Evolutionary conservation across 108 stramenopile species (phyloP), one percentile per base, ranked within the genome.

Genomic region (Skeletonema menzelii): DNA sequence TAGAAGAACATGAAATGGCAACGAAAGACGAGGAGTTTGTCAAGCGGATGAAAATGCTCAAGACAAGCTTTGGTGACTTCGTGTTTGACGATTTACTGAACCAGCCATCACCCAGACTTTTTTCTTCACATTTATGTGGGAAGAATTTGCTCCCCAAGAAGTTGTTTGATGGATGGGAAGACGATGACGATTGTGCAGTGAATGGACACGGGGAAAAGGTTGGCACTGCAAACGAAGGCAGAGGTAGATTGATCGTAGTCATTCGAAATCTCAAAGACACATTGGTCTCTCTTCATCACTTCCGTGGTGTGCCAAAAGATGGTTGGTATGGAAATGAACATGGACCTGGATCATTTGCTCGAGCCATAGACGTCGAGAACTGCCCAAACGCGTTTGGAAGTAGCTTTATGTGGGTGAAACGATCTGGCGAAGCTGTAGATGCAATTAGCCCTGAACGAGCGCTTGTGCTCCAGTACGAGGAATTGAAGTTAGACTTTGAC

Each of bases 311-410:
- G 2, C 56, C 77, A 34, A 26, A 49, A 20, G 77, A 77, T 37
- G 77, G 65, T 1, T 73, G 71, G 77, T 27, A 35, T 26, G 77
- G 77, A n/a, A 77, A 77, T 56, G 72, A 77, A 2, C 65, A 66
- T 27, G 77, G 77, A 26, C 77, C 77, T 8, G 77, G 77, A 24
- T 72, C 77, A 12, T 73, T 56, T 56, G 38, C 15, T n/a, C 77
- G 77, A 5, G 72, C 58, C 72, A 10, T 73, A 3, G 55, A 72
- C 10, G 4, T 67, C 8, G 77, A 73, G 7, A 19, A 56, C 13
- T 72, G 78, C 44, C 73, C 78, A 0, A 79, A 79, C 28, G 32
- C 73, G 10, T 59, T 63, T 20, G 78, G 78, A n/a, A 75, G 31
- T 42, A 59, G 31, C 73, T 79, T 79, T 56, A 13, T 24, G 5